Base-by-base conservation (phyloP, 1,284 basidiomycete genomes). In the Erythrobasidium hasegawianum region DNA sequence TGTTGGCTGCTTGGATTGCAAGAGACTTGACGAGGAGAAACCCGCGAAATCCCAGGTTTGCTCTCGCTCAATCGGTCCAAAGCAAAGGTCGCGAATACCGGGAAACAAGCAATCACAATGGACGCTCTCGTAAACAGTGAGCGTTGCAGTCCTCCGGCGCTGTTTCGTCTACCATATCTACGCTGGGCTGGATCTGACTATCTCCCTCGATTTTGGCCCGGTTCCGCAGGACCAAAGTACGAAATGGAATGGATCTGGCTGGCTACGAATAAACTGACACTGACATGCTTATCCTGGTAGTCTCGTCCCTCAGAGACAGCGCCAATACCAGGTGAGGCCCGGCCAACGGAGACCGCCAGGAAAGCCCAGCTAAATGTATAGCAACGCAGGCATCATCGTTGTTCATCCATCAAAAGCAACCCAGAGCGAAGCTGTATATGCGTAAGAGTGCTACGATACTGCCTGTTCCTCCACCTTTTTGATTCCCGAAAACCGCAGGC, bases 371-470 rank as follows among this genome's bases (percentile, higher is more conserved):
- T 22, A 10, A 57, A 8, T 29, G 20, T 9, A 9, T 10, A 20
- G 13, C 14, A 26, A 11, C 11, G n/a, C 50, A 74, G 73, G 40
- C 57, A 29, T 71, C 73, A 58, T 58, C 59, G 39, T 68, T 72
- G 14, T 52, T 68, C 38, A 73, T 75, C 49, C 73, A 66, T 69
- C 72, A 72, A 49, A 74, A 74, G 69, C 47, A 66, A 27, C 74
- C 74, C 22, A 62, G 74, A 13, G 70, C 71, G 9, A 57, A 70
- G 20, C 67, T 75, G 45, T 75, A 75, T 69, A 71, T 74, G 73
- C 64, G 74, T 73, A 29, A 69, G n/a, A n/a, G n/a, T n/a, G n/a
- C n/a, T n/a, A n/a, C n/a, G n/a, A n/a, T n/a, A n/a, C n/a, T n/a
- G n/a, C n/a, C n/a, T n/a, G n/a, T n/a, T n/a, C n/a, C n/a, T n/a